Base-by-base conservation (phyloP, 1,284 basidiomycete genomes). In the Boletus calvinii region DNA sequence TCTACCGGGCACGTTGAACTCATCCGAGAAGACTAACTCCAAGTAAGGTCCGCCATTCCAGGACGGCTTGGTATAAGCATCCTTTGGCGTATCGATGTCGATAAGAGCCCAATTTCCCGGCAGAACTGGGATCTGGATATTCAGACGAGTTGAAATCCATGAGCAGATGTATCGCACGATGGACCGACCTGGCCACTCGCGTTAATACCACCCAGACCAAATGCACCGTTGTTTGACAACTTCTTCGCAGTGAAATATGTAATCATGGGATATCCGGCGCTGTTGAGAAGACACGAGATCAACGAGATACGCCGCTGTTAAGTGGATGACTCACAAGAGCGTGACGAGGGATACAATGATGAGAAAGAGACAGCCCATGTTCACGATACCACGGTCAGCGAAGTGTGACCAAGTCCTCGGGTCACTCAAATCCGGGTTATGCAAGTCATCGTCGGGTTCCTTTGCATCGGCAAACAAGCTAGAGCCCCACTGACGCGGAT, bases 151-250 rank as follows among this genome's bases (percentile, higher is more conserved):
- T 45, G 50, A 78, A 78, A 7, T 78, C 57, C 9, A 24, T 29
- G 34, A 18, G 37, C 18, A 42, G 6, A 49, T 5, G 38, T 26
- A 1, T 29, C 12, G 37, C 26, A 47, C 17, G n/a, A 37, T 43
- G 11, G 8, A 56, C 59, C 42, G 40, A 80, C 75, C 70, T 90
- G 87, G 6, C 90, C 90, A n/a, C 77, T 79, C 6, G 79, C 80
- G 62, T 91, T 92, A 32, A 74, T 83, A 9, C 89, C 89, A 31
- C 90, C 90, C 35, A 90, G 63, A 62, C 88, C 87, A 67, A 80
- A 85, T 0, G 79, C 81, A 36, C 74, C 72, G 26, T 67, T 62
- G 24, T 55, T 74, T 6, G 73, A 69, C 20, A 60, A 56, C 32
- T 55, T 54, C 22, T 69, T 57, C 10, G 63, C 66, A 18, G 71